Conservation (phyloP, 148 eudicot genomes). For the Silene uniflora region DNA sequence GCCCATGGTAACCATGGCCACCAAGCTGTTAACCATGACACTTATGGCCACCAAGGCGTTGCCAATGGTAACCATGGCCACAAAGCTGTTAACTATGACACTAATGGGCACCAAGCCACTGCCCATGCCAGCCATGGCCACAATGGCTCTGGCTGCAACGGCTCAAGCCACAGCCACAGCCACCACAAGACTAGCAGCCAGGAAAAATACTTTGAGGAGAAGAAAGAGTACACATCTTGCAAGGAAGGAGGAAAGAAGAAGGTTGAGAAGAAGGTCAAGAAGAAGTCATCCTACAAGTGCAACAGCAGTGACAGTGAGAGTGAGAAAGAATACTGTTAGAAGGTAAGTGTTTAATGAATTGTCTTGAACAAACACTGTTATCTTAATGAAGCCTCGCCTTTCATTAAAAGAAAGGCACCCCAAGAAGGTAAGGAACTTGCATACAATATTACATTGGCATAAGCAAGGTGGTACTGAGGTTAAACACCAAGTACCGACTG, state of each 20-base stretch:
- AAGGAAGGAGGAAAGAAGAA: constrained; percentile 17
- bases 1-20: constrained; percentile 8
- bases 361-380: background rate
- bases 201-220: constrained; percentile 10
- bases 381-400: background rate
- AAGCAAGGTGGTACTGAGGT: no score
- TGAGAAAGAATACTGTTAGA: constrained; percentile 22
- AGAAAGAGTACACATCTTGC: constrained; percentile 16
- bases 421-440: no score
- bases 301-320: constrained; percentile 22
- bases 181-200: constrained; percentile 17
- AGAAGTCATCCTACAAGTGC: constrained; percentile 33
- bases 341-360: constrained; percentile 4
- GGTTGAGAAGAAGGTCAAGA: constrained; percentile 16
- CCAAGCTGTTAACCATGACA: background rate
- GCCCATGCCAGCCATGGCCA: background rate
- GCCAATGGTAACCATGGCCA: background rate
- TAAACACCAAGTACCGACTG: no score
- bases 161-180: background rate
- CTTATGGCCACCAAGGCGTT: background rate
- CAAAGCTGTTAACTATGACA: constrained; percentile 2
- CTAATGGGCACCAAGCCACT: constrained; percentile 10
- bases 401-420: no score
- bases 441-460: no score
- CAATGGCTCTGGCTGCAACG: background rate